phyloP scores from a whole-genome alignment of 106 monocot species.

The Gastrodia elata region DNA sequence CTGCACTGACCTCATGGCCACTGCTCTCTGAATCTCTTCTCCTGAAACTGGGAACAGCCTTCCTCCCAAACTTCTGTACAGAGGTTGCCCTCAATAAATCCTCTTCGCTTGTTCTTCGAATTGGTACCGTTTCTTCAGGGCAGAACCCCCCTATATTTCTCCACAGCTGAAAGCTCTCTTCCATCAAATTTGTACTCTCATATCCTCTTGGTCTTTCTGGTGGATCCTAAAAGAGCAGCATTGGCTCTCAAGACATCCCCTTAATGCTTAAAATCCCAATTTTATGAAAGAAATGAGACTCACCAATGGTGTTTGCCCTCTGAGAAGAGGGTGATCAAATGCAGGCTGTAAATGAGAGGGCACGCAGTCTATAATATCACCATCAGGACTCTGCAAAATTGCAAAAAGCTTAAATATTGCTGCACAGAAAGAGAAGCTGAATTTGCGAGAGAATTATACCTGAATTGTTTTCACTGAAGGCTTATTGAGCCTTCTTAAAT shows the following conservation, averaged over 20 bases:
- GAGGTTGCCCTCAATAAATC: constrained; percentile 43
- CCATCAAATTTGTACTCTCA: neutral
- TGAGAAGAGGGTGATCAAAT: constrained; percentile 75
- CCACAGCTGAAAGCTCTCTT: constrained; percentile 27
- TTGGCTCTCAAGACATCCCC: neutral
- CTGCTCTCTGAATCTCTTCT: constrained; percentile 4
- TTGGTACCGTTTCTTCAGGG: constrained; percentile 33
- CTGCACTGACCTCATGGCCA: constrained; percentile 41
- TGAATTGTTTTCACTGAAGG: constrained; percentile 61
- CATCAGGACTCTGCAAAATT: constrained; percentile 53
- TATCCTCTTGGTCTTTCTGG: constrained; percentile 40
- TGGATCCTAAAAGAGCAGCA: constrained; percentile 17
- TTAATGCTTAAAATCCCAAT: neutral
- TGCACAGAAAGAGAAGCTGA: neutral
- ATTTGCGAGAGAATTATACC: constrained; percentile 18
- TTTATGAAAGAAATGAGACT: neutral
- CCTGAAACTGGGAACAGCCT: constrained; percentile 9
- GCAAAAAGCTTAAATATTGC: neutral
- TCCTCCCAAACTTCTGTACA: constrained; percentile 32
- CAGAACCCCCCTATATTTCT: constrained; percentile 22
- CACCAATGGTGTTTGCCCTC: constrained; percentile 55
- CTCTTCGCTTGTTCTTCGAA: constrained; percentile 30
- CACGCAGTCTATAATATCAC: constrained; percentile 85
- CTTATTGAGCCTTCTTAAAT: constrained; percentile 59
- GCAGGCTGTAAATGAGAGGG: constrained; percentile 71